Conservation (phyloP, 1,284 basidiomycete species). For the Ganoderma lingzhi region DNA sequence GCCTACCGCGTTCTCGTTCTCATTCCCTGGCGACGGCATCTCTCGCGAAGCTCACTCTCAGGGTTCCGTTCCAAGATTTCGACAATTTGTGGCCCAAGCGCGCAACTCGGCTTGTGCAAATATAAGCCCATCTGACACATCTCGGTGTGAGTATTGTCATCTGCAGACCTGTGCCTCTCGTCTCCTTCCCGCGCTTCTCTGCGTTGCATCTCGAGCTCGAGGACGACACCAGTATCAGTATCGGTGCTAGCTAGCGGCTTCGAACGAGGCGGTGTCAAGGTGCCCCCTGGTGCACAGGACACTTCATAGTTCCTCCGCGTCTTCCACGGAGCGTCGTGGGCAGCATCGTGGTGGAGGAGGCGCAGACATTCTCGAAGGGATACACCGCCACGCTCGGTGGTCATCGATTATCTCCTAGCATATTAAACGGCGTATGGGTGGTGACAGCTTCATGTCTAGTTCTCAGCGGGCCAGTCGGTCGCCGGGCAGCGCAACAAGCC, state of each 20-base stretch:
- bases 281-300: conserved; percentile 7
- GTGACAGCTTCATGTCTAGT: conserved; percentile 31
- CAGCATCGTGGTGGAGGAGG: background rate
- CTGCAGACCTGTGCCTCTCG: background rate
- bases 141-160: conserved; percentile 8
- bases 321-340: conserved; percentile 4
- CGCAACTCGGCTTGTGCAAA: conserved; percentile 14
- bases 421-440: conserved; percentile 30
- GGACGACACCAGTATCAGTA: background rate
- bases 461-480: conserved; percentile 30
- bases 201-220: background rate
- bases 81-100: conserved; percentile 17
- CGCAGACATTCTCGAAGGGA: conserved; percentile 19
- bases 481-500: conserved; percentile 23
- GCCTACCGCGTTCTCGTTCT: conserved; percentile 3
- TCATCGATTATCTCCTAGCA: conserved; percentile 26
- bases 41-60: conserved; percentile 11
- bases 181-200: conserved; percentile 14
- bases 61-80: background rate
- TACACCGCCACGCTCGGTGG: conserved; percentile 26
- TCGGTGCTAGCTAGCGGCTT: background rate
- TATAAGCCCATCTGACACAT: conserved; percentile 25
- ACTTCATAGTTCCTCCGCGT: conserved; percentile 6
- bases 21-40: background rate
- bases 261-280: background rate